Evolutionary conservation across 83 land plant genomes (phyloP).

Genomic region (Picea engelmannii): DNA sequence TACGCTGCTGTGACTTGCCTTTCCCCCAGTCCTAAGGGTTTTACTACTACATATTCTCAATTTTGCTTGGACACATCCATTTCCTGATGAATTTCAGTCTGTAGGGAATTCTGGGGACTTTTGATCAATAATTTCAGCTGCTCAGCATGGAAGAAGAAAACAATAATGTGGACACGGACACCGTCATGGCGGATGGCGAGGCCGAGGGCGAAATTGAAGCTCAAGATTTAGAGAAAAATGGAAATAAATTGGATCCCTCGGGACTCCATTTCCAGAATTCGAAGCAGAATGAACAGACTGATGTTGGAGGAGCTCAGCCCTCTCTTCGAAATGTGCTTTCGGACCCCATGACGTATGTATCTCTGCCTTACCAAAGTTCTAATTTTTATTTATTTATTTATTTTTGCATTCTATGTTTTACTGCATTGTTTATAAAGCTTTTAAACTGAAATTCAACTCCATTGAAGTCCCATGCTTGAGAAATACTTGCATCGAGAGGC

Average conservation of each 20-base stretch:
- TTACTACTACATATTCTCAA: too few relatives aligned
- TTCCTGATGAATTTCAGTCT: too few relatives aligned
- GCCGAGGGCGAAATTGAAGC: neutral
- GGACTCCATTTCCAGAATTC: neutral
- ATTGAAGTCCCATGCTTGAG: too few relatives aligned
- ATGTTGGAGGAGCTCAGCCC: neutral
- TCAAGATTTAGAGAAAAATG: neutral
- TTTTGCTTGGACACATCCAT: too few relatives aligned
- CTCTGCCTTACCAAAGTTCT: too few relatives aligned
- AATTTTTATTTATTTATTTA: too few relatives aligned
- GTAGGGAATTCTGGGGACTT: neutral
- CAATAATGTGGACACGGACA: neutral
- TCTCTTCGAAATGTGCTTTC: slow-evolving; percentile 6
- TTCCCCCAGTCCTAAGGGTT: too few relatives aligned
- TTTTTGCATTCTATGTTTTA: too few relatives aligned
- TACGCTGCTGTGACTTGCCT: too few relatives aligned
- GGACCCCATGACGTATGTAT: slow-evolving; percentile 12
- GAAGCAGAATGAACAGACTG: neutral
- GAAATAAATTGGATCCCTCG: neutral
- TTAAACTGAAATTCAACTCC: too few relatives aligned
- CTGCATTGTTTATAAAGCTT: too few relatives aligned
- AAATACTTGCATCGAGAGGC: too few relatives aligned
- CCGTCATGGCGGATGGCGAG: neutral
- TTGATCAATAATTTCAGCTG: neutral
- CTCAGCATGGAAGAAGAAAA: neutral